Conservation (phyloP, 2,329 filamentous ascomycete genomes). For the Sclerotinia spermophila region DNA sequence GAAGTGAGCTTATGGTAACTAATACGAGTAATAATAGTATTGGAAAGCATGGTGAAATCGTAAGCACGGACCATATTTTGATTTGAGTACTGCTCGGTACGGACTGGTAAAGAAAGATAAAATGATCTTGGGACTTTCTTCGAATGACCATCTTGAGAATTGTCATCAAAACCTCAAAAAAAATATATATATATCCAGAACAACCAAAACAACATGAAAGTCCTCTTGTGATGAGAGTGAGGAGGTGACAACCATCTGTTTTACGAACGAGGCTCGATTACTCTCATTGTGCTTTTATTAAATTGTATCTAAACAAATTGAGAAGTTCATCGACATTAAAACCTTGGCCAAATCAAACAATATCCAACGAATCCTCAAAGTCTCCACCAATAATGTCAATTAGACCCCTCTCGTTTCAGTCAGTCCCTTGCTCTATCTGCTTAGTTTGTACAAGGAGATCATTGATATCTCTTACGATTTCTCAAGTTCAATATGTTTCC, state of each 20-base stretch:
- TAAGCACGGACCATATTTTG: neutral
- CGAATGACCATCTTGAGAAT: neutral
- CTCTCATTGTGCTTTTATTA: neutral
- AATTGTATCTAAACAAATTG: neutral
- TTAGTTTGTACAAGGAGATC: neutral
- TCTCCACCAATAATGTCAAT: neutral
- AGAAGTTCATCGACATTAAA: neutral
- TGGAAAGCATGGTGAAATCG: neutral
- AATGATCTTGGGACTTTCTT: neutral
- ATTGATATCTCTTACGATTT: neutral
- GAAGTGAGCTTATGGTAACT: neutral
- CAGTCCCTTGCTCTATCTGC: neutral
- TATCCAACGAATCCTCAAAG: neutral
- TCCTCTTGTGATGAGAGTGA: neutral
- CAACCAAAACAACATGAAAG: neutral
- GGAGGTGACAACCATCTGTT: neutral
- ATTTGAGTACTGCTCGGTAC: neutral
- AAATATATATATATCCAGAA: neutral
- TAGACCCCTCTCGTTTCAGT: neutral
- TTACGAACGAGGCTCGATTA: neutral
- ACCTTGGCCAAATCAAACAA: neutral
- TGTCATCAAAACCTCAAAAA: neutral
- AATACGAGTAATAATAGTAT: too few relatives aligned
- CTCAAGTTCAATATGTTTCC: conserved; percentile 24
- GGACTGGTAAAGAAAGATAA: too few relatives aligned